Conservation (phyloP, 352 stramenopile species). For the Globisporangium mamillatum region DNA sequence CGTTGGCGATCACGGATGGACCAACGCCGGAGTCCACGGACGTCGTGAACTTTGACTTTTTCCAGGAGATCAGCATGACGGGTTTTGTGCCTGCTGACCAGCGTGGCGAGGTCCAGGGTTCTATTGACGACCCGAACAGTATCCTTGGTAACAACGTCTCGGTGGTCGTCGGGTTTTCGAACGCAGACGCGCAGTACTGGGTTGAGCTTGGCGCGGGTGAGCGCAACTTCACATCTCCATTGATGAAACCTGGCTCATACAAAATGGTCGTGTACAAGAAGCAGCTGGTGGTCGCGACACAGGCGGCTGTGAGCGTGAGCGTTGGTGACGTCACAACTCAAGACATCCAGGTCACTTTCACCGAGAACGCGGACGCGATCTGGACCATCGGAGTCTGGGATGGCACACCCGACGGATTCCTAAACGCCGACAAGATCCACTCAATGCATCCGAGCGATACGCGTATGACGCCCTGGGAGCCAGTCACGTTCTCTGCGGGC, state of each 20-base stretch:
- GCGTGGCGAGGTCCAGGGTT: constrained; percentile 32
- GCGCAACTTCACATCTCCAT: constrained; percentile 33
- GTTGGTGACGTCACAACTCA: constrained; percentile 17
- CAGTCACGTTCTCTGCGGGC: constrained; percentile 24
- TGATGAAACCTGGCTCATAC: constrained; percentile 48
- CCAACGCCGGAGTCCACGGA: constrained; percentile 19
- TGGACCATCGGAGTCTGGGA: constrained; percentile 57
- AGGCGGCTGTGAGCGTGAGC: constrained; percentile 23
- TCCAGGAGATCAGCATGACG: constrained; percentile 30
- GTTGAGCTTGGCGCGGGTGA: constrained; percentile 16
- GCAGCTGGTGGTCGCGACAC: constrained; percentile 38
- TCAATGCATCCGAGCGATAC: constrained; percentile 46
- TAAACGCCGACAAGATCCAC: constrained; percentile 57
- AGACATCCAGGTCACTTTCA: constrained; percentile 27
- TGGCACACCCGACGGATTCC: constrained; percentile 43
- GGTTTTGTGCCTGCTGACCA: constrained; percentile 35
- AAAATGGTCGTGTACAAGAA: constrained; percentile 57
- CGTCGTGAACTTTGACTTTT: constrained; percentile 40
- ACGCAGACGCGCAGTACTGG: constrained; percentile 47
- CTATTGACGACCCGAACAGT: constrained; percentile 30
- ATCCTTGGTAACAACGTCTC: constrained; percentile 22
- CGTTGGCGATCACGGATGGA: constrained; percentile 39
- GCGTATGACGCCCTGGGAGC: constrained; percentile 32
- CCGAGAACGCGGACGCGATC: constrained; percentile 22
- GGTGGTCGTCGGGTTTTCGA: constrained; percentile 34